Evolutionary conservation across 805 yeast genomes (phyloP).

Genomic region (Priceomyces carsonii): DNA sequence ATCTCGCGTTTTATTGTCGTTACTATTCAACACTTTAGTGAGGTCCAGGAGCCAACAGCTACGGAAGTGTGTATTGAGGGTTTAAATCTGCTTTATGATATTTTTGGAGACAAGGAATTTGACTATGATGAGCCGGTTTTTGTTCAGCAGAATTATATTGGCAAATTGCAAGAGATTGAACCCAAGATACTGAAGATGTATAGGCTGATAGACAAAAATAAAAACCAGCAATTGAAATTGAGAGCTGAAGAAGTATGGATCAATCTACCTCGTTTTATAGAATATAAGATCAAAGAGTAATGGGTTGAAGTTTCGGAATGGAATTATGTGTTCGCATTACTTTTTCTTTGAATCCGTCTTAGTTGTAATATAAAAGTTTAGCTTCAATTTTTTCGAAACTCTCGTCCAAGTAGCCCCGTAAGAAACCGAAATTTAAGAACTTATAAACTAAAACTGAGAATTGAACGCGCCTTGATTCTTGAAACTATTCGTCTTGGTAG

Average conservation of each 20-base stretch:
- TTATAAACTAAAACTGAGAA: no score
- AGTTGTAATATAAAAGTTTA: no score
- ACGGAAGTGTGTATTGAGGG: constrained; percentile 55
- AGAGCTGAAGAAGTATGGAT: constrained; percentile 65
- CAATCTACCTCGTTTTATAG: constrained; percentile 74
- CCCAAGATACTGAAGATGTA: constrained; percentile 19
- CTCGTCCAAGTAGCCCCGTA: no score
- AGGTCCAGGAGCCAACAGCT: constrained; percentile 23
- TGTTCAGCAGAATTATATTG: constrained; percentile 51
- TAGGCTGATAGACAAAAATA: constrained; percentile 42
- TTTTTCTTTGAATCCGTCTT: no score
- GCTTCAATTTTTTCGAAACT: no score
- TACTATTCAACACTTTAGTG: constrained; percentile 15
- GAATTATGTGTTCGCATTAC: constrained; percentile 10
- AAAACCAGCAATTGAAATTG: constrained; percentile 53
- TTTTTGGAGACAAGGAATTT: constrained; percentile 72
- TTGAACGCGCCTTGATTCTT: no score
- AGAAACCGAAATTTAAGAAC: no score
- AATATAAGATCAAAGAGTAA: constrained; percentile 60
- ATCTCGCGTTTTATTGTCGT: constrained; percentile 48
- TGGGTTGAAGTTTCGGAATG: no score
- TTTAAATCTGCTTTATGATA: constrained; percentile 68
- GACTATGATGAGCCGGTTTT: constrained; percentile 71
- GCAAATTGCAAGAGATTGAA: constrained; percentile 25
- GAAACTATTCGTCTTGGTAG: no score